Percentiles rank a stretch among this genome's conserved stretches.
phyloP scores from a whole-genome alignment of 2,329 filamentous ascomycete genomes.

The Talaromyces verruculosus region DNA sequence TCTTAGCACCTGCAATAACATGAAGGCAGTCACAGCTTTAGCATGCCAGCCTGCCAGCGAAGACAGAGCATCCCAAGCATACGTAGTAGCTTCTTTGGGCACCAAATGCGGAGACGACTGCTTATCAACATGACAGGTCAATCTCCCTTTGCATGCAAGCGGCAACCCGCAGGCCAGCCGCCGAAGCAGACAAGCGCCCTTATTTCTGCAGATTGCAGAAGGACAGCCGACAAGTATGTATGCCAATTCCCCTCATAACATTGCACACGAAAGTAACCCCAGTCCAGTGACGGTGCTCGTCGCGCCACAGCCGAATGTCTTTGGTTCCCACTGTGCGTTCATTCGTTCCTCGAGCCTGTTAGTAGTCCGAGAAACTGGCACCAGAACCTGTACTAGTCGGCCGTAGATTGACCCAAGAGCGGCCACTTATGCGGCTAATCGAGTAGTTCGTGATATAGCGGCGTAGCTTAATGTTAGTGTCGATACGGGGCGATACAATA shows the following conservation, averaged over 20 bases:
- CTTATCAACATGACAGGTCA: background rate
- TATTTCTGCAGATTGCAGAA: background rate
- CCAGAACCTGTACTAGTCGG: background rate
- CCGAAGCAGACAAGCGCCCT: background rate
- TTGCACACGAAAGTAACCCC: background rate
- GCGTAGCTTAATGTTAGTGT: slow-evolving; percentile 22
- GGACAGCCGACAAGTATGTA: background rate
- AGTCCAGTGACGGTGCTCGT: background rate
- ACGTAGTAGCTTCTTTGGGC: background rate
- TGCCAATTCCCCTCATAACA: background rate
- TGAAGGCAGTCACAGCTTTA: background rate
- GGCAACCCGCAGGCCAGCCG: background rate
- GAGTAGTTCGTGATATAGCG: slow-evolving; percentile 18
- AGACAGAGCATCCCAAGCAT: background rate
- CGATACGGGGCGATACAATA: slow-evolving; percentile 14
- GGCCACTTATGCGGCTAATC: slow-evolving; percentile 21
- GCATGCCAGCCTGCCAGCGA: background rate
- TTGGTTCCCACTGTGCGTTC: background rate
- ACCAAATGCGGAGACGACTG: background rate
- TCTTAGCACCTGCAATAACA: background rate
- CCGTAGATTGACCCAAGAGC: background rate
- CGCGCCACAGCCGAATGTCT: background rate
- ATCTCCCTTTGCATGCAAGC: background rate
- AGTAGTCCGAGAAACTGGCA: background rate
- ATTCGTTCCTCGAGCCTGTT: background rate